Conservation (phyloP, 192 early-diverging fungal genomes). For the Geranomyces michiganensis region DNA sequence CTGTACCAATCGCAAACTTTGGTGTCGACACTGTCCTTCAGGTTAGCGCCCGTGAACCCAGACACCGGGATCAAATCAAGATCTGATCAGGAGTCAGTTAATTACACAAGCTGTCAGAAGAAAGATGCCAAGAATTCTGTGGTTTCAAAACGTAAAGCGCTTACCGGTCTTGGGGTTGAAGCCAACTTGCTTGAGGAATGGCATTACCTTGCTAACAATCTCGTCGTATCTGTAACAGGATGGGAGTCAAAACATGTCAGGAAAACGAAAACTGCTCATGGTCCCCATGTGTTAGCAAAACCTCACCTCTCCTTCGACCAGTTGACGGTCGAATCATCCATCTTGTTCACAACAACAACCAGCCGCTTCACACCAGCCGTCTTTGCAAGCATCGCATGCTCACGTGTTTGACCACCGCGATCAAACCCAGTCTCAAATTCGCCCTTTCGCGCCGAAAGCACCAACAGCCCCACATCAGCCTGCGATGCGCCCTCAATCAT, state of each 20-base stretch:
- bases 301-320: conserved; percentile 82
- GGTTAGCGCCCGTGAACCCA: conserved; percentile 94
- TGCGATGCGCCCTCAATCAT: conserved; percentile 98
- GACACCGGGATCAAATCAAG: conserved; percentile 90
- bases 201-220: conserved; percentile 76
- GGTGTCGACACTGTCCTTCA: conserved; percentile 79
- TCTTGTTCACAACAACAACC: conserved; percentile 98
- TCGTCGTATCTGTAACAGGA: conserved; percentile 83
- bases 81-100: no score
- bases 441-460: conserved; percentile 96
- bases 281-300: no score
- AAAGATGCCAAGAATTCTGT: background rate
- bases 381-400: conserved; percentile 96
- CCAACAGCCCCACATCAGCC: conserved; percentile 93
- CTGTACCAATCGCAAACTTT: conserved; percentile 45
- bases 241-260: background rate
- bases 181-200: conserved; percentile 89
- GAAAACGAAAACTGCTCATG: no score
- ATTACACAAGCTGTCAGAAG: background rate
- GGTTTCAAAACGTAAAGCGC: no score
- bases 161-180: conserved; percentile 82
- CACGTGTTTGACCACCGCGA: conserved; percentile 96
- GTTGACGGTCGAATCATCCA: conserved; percentile 96
- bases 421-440: conserved; percentile 99
- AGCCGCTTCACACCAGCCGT: conserved; percentile 93